Conservation (phyloP, 2,329 filamentous ascomycete genomes). For the Penicillium sp. region DNA sequence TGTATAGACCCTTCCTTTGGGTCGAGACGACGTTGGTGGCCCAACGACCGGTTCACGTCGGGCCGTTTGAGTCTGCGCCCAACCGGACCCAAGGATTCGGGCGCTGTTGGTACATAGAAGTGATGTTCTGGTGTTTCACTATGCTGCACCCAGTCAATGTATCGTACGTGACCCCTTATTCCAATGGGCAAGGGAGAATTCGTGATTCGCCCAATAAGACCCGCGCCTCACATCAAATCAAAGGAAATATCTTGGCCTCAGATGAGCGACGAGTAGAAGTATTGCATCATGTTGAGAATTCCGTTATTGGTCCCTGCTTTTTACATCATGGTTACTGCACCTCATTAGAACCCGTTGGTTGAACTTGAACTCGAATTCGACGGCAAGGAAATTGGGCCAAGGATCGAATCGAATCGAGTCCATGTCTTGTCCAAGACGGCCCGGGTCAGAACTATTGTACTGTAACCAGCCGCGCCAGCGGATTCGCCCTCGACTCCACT, state of each 20-base stretch:
- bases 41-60: slow-evolving; percentile 1
- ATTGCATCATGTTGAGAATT: no score
- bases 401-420: no score
- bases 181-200: neutral
- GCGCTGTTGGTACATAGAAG: neutral
- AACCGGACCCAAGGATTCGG: neutral
- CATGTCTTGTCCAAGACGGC: slow-evolving; percentile 3
- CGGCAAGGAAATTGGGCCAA: neutral
- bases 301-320: no score
- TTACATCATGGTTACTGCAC: no score
- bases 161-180: neutral
- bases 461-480: slow-evolving; percentile 19
- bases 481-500: neutral
- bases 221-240: neutral
- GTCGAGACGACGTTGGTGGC: neutral
- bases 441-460: slow-evolving; percentile 24
- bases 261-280: no score
- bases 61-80: neutral
- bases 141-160: neutral
- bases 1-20: neutral
- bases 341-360: no score
- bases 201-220: neutral
- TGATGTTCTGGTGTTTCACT: neutral
- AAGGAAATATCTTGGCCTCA: neutral
- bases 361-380: no score